Evolutionary conservation across 2,329 filamentous ascomycete genomes (phyloP), one percentile per base, ranked within the genome.

Genomic region (Fusarium setosum): DNA sequence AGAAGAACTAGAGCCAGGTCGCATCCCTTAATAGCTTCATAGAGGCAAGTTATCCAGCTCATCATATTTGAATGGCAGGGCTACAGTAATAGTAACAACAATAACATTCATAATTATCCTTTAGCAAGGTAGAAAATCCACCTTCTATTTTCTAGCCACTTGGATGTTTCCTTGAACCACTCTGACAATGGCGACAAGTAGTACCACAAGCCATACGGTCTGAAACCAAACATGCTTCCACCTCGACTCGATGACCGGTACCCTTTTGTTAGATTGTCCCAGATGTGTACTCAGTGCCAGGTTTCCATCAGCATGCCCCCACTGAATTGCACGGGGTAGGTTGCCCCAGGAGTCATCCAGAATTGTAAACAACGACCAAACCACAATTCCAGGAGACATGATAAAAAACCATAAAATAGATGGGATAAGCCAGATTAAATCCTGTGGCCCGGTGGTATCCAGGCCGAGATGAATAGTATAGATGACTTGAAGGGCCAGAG

Each of bases 291-390:
- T 12, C 31, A 13, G 31, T 13, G 13, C 31, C 31, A 6, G 6
- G 11, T 34, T 34, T 34, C 11, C 5, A 13, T 34, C 31, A 34
- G 11, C 11, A 34, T 12, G 12, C 13, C 13, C 13, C 31, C 31
- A 34, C 15, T 12, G 13, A 15, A 34, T 34, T n/a, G 31, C 31
- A 34, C 31, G 31, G 6, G 31, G 31, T 34, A 34, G 13, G 5
- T 34, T 52, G 3, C 48, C 48, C 48, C 48, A 52, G 20, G 48
- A 41, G 13, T 38, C 48, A 11, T 52, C 48, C 15, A 52, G 40
- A 38, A 52, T 32, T n/a, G 48, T 52, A 5, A 52, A 26, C 34
- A 52, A 24, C 31, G 48, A 52, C 48, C 48, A 52, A 35, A 52
- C 24, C 13, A 52, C 38, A 41, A 52, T 52, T 24, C 48, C 40